Evolutionary conservation across 2,329 filamentous ascomycete genomes (phyloP).

Genomic region (Colletotrichum sp.): DNA sequence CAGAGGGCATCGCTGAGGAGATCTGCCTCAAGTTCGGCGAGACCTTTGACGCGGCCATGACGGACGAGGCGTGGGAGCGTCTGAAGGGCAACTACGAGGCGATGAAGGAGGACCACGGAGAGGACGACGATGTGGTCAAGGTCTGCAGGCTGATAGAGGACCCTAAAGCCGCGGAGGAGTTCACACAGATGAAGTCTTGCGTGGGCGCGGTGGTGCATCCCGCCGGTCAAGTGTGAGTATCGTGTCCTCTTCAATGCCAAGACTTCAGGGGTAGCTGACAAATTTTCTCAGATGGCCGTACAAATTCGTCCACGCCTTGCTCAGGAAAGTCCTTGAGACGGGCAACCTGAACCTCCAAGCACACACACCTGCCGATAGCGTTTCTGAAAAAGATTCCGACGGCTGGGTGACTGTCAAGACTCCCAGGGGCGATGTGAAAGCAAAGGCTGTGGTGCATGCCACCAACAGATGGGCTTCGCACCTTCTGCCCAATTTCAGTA

Average conservation of each 20-base stretch:
- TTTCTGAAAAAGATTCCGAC: background rate
- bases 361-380: background rate
- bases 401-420: constrained; percentile 48
- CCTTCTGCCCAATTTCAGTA: constrained; percentile 45
- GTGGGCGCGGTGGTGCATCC: background rate
- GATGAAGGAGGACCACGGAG: background rate
- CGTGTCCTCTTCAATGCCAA: background rate
- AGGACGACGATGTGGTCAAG: background rate
- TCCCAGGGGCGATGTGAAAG: constrained; percentile 43
- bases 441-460: constrained; percentile 59
- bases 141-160: background rate
- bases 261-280: background rate
- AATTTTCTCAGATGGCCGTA: background rate
- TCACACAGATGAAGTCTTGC: background rate
- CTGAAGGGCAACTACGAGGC: background rate
- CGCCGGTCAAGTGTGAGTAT: background rate
- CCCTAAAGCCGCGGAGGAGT: background rate
- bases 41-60: background rate
- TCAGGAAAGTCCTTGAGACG: background rate
- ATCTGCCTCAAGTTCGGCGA: background rate
- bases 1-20: background rate
- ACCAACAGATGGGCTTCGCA: constrained; percentile 60
- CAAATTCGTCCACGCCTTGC: background rate
- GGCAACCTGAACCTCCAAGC: background rate
- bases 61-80: background rate